Percentiles rank a stretch among this genome's conserved stretches.
Evolutionary conservation across 179 eudicot genomes (phyloP).

Genomic region (Silene noctiflora): DNA sequence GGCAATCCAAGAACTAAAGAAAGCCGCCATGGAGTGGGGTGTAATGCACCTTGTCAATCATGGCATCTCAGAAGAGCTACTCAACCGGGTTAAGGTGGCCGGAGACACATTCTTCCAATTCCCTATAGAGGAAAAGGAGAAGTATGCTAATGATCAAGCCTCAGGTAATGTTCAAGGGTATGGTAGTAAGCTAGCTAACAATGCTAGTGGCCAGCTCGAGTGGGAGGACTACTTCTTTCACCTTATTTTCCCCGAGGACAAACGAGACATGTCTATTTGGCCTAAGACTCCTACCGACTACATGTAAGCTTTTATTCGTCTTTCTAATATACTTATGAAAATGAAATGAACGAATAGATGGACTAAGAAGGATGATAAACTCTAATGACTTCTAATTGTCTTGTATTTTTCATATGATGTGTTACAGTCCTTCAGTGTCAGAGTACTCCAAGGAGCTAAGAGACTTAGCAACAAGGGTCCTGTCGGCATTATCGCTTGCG

Average conservation of each 20-base stretch:
- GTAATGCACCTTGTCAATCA: constrained; percentile 89
- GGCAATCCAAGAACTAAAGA: constrained; percentile 50
- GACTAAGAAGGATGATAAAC: too few species aligned
- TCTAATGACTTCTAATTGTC: neutral
- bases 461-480: constrained; percentile 55
- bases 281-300: constrained; percentile 70
- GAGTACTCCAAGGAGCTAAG: constrained; percentile 70
- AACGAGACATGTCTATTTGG: constrained; percentile 74
- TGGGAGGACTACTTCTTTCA: constrained; percentile 97
- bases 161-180: constrained; percentile 85
- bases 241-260: constrained; percentile 64
- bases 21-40: constrained; percentile 83
- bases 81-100: constrained; percentile 57
- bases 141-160: constrained; percentile 79
- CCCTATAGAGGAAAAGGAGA: constrained; percentile 89
- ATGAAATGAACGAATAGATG: too few species aligned
- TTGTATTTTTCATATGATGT: neutral
- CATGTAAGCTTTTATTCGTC: constrained; percentile 66
- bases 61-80: constrained; percentile 61
- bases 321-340: too few species aligned
- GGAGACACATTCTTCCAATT: constrained; percentile 64
- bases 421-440: constrained; percentile 59
- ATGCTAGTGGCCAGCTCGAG: constrained; percentile 72
- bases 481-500: constrained; percentile 60
- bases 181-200: constrained; percentile 88